Percentiles rank a stretch among this genome's conserved stretches.
phyloP scores from a whole-genome alignment of 345 rosid species.

The Syzygium oleosum region DNA sequence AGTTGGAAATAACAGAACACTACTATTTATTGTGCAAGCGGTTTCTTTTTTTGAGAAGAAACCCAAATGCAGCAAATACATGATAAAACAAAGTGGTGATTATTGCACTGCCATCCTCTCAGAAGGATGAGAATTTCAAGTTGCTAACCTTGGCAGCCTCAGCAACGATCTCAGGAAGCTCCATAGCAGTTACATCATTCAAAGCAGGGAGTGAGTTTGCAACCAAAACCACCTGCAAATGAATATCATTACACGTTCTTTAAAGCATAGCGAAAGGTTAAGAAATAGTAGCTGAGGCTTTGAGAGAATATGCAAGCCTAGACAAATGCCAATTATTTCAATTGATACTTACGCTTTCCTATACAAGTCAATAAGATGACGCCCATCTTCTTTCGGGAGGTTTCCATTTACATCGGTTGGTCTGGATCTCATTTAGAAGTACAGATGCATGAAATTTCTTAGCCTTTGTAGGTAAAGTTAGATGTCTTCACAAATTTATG shows the following conservation, averaged over 20 bases:
- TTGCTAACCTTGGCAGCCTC: constrained; percentile 88
- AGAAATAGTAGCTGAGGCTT: neutral
- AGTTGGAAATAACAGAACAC: neutral
- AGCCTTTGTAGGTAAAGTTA: neutral
- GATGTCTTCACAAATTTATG: neutral
- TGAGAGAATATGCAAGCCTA: neutral
- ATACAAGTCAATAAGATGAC: neutral
- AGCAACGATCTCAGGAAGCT: constrained; percentile 92
- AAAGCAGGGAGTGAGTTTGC: constrained; percentile 98
- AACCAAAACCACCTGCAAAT: constrained; percentile 83
- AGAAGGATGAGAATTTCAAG: neutral
- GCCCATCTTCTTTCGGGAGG: neutral
- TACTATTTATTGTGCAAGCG: neutral
- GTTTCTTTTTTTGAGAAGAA: neutral
- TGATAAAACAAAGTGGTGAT: neutral
- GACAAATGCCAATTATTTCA: neutral
- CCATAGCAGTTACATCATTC: constrained; percentile 95
- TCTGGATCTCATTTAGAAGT: neutral
- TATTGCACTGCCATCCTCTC: neutral
- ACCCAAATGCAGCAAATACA: neutral
- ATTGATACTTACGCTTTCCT: neutral
- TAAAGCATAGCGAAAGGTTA: neutral
- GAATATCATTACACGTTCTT: neutral
- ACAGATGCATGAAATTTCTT: neutral
- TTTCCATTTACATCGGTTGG: neutral